Evolutionary conservation across 257 asterid genomes (phyloP), one percentile per base, ranked within the genome.

Genomic region (Penstemon newberryi): DNA sequence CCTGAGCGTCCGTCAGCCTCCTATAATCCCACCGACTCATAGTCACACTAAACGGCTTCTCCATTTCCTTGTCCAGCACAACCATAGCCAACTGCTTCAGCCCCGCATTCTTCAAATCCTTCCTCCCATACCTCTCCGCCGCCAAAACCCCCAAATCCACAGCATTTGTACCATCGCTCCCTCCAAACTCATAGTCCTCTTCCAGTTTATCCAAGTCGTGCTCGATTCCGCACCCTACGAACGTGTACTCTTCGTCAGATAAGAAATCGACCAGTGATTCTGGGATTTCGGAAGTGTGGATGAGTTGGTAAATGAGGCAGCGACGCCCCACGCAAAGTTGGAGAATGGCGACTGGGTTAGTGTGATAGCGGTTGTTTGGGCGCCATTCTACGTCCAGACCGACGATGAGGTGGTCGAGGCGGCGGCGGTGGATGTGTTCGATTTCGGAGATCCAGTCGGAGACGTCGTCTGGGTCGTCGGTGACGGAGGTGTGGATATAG

Each of bases 321-420:
- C 62, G 54, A 40, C 13, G 42, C 70, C 73, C 78, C 39, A 83
- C 72, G 75, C 78, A 75, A 37, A 83, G 75, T 61, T 80, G 85
- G 42, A 80, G 71, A 4, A 70, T 70, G 9, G 85, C 84, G 12
- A 66, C 77, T 7, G 75, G 81, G 77, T 75, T 77, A 11, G 42
- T 68, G 1, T 0, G 3, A 10, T 9, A 41, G 62, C 64, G 49
- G 42, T 7, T 12, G 73, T 33, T 33, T 0, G 82, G 87, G 38
- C 78, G 75, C 87, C 84, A 82, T 63, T 82, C 84, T 40, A 78
- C 50, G 79, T 80, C 83, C 36, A 83, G 77, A 45, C 87, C 80
- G 67, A 80, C 78, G 65, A 83, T 72, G 64, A 78, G 66, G 68
- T 47, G 1, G 77, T 36, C 53, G 60, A 51, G 56, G 12, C 75